Evolutionary conservation across 441 rosid genomes (phyloP), one percentile per base, ranked within the genome.

Genomic region (Arabidopsis hybrid): DNA sequence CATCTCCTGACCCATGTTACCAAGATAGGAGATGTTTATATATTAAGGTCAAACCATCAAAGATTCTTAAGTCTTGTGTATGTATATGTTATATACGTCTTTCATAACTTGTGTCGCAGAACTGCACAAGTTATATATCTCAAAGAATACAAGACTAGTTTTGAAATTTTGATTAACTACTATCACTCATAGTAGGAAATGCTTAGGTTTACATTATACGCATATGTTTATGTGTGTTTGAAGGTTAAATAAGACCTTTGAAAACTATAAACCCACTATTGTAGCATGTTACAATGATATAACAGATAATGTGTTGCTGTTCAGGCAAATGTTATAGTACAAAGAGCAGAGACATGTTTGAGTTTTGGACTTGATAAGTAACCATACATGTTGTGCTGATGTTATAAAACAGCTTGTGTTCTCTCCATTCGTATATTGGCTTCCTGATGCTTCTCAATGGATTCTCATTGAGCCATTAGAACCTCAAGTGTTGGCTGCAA

Each of bases 301-400:
- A 9, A 21, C 14, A 45, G 14, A 35, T 45, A 21, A 7, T 34
- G 26, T 58, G 8, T 5, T 59, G 46, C 8, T 59, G 45, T 45
- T 45, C 56, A 45, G 65, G 36, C 21, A 36, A 21, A 71, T 50
- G 13, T 71, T 60, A 50, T 42, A 61, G 34, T 40, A 52, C 36
- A 18, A 32, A 55, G 47, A 32, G 47, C 17, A 14, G 16, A 17
- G 17, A 72, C 63, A 43, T 53, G 10, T 40, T 71, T 60, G 67
- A 60, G 60, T 51, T 6, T 47, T 10, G 16, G 59, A 8, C 13
- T 53, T 71, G 29, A 1, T 50, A 55, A 68, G 73, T 9, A 17
- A 34, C 4, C 52, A 66, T 55, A 56, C 43, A 68, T 70, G 66
- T 59, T 69, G 66, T 58, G 11, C 61, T 31, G 6, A 51, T 40